A percentile compares a stretch with the other conserved stretches of the same genome.
phyloP scores from a whole-genome alignment of 495 filamentous ascomycete species.

The Haplographium delicatum region DNA sequence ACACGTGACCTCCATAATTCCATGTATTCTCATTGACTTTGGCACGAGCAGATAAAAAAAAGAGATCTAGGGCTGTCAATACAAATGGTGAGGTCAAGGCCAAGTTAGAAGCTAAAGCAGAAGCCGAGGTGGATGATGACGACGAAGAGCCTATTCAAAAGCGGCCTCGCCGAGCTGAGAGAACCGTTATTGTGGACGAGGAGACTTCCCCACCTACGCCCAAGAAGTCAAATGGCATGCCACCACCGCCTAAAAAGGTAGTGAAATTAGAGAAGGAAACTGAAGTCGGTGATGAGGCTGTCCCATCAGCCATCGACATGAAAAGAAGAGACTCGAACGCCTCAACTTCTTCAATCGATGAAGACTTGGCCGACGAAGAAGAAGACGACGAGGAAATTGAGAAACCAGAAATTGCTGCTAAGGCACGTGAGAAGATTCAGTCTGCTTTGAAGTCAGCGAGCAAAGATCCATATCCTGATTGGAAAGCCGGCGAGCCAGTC shows the following conservation, averaged over 20 bases:
- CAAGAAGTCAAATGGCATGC: conserved; percentile 31
- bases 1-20: neutral
- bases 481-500: conserved; percentile 80
- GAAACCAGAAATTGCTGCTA: conserved; percentile 68
- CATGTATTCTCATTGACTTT: conserved; percentile 1
- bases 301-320: conserved; percentile 13
- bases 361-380: conserved; percentile 30
- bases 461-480: conserved; percentile 89
- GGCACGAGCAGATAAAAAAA: conserved; percentile 35
- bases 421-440: conserved; percentile 80
- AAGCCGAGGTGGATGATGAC: conserved; percentile 37
- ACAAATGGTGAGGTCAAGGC: conserved; percentile 21
- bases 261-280: conserved; percentile 27
- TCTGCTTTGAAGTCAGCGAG: conserved; percentile 56
- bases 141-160: conserved; percentile 52
- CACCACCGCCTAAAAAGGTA: conserved; percentile 24
- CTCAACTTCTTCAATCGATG: conserved; percentile 37
- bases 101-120: conserved; percentile 21
- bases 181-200: conserved; percentile 23
- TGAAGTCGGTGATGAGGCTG: conserved; percentile 15
- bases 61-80: conserved; percentile 32
- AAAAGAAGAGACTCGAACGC: conserved; percentile 36
- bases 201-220: conserved; percentile 20
- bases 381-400: conserved; percentile 61
- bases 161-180: conserved; percentile 31